phyloP scores from a whole-genome alignment of 169 alveolate genomes.

The Miamiensis avidus region DNA sequence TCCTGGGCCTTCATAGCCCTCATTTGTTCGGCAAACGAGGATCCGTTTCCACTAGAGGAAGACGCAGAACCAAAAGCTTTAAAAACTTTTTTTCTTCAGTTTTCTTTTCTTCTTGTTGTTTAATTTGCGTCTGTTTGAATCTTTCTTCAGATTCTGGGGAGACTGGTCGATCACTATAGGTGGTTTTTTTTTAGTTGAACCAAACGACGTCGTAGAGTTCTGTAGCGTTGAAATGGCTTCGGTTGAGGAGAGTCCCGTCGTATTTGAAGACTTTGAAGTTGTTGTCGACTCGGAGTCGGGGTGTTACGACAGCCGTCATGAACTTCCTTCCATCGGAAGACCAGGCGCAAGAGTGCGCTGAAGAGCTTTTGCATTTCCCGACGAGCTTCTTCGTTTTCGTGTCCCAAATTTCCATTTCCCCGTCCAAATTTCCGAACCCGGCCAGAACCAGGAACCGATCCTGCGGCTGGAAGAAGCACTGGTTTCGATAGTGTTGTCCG shows the following conservation, averaged over 20 bases:
- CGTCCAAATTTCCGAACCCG: slow-evolving; percentile 93
- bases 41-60: background rate
- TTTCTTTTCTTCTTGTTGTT: background rate
- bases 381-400: slow-evolving; percentile 61
- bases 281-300: slow-evolving; percentile 91
- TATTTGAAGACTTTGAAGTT: slow-evolving; percentile 78
- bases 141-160: background rate
- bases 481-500: slow-evolving; percentile 83
- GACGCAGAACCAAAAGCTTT: no score
- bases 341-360: slow-evolving; percentile 64
- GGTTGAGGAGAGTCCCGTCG: slow-evolving; percentile 67
- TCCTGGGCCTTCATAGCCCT: background rate
- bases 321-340: slow-evolving; percentile 69
- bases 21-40: background rate
- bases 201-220: slow-evolving; percentile 25
- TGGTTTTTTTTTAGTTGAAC: background rate
- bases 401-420: slow-evolving; percentile 92
- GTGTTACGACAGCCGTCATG: slow-evolving; percentile 87
- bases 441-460: slow-evolving; percentile 80
- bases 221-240: slow-evolving; percentile 1
- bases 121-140: no score
- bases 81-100: background rate
- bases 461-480: slow-evolving; percentile 76
- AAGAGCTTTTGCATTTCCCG: slow-evolving; percentile 54
- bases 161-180: background rate